phyloP scores from a whole-genome alignment of 2,329 filamentous ascomycete genomes.

The Talaromyces sp. region DNA sequence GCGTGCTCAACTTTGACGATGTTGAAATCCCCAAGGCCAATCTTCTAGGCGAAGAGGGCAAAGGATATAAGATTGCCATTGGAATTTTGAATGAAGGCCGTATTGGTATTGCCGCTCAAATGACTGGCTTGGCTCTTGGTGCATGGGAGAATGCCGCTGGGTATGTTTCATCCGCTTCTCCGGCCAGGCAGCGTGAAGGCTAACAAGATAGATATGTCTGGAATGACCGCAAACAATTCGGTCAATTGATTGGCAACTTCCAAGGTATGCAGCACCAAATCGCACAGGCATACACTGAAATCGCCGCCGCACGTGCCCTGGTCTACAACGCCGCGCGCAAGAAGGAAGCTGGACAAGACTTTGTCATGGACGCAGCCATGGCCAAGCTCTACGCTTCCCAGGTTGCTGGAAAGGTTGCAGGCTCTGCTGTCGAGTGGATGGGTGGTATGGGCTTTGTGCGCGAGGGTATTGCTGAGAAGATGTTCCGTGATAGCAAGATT shows the following conservation, averaged over 20 bases:
- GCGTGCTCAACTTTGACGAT: conserved; percentile 96
- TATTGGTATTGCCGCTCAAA: conserved; percentile 97
- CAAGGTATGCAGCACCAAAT: conserved; percentile 99
- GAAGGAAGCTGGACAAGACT: conserved; percentile 96
- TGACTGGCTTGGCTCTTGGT: conserved; percentile 93
- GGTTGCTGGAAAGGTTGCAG: conserved; percentile 81
- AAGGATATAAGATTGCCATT: conserved; percentile 98
- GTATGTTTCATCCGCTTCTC: conserved; percentile 47
- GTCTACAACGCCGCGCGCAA: conserved; percentile 96
- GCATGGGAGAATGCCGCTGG: conserved; percentile 91
- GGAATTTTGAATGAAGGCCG: conserved; percentile 90
- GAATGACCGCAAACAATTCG: conserved; percentile 98
- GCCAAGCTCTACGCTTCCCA: conserved; percentile 94
- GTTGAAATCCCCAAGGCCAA: conserved; percentile 86
- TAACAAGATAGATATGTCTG: conserved; percentile 69
- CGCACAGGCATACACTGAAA: conserved; percentile 92
- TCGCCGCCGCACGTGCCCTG: conserved; percentile 82
- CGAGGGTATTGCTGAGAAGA: conserved; percentile 97
- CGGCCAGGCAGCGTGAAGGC: too few species aligned
- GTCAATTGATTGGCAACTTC: conserved; percentile 89
- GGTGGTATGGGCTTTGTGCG: conserved; percentile 98
- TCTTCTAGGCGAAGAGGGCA: conserved; percentile 80
- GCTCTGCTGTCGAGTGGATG: conserved; percentile 96
- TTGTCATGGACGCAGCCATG: conserved; percentile 95
- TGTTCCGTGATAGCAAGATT: conserved; percentile 96